Evolutionary conservation across 306 rosid genomes (phyloP).

Genomic region (Rosa rugosa): DNA sequence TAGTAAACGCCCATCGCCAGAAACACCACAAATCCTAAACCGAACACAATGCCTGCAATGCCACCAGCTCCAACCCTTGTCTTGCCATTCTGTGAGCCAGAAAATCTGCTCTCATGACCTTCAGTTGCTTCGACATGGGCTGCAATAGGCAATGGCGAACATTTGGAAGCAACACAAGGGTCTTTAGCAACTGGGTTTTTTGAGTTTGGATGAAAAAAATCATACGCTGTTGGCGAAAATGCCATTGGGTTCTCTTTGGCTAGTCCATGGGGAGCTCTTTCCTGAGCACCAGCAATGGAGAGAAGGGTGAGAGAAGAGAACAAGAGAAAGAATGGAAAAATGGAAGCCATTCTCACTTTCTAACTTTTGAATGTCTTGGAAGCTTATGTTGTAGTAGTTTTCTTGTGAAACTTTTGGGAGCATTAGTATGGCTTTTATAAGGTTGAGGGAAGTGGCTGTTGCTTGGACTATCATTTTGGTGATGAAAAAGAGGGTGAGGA

Average conservation of each 20-base stretch:
- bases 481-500: slow-evolving; percentile 38
- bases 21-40: slow-evolving; percentile 54
- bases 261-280: slow-evolving; percentile 89
- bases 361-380: slow-evolving; percentile 13
- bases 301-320: slow-evolving; percentile 46
- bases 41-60: slow-evolving; percentile 57
- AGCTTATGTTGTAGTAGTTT: slow-evolving; percentile 19
- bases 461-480: slow-evolving; percentile 57
- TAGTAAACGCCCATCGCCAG: slow-evolving; percentile 63
- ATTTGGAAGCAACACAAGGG: slow-evolving; percentile 53
- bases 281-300: slow-evolving; percentile 51
- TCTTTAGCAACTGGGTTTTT: slow-evolving; percentile 36
- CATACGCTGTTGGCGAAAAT: slow-evolving; percentile 74
- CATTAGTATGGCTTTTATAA: slow-evolving; percentile 55
- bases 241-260: slow-evolving; percentile 53
- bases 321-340: slow-evolving; percentile 38
- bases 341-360: slow-evolving; percentile 34
- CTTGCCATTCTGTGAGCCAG: slow-evolving; percentile 26
- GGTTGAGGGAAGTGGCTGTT: slow-evolving; percentile 47
- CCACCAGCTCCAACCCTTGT: slow-evolving; percentile 48
- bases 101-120: slow-evolving; percentile 47
- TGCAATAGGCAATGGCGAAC: slow-evolving; percentile 76
- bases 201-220: slow-evolving; percentile 76
- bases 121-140: slow-evolving; percentile 63
- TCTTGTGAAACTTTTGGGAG: slow-evolving; percentile 29